Base-by-base conservation (phyloP, 2,329 filamentous ascomycete species). In the Chaetoscypha palmicola region DNA sequence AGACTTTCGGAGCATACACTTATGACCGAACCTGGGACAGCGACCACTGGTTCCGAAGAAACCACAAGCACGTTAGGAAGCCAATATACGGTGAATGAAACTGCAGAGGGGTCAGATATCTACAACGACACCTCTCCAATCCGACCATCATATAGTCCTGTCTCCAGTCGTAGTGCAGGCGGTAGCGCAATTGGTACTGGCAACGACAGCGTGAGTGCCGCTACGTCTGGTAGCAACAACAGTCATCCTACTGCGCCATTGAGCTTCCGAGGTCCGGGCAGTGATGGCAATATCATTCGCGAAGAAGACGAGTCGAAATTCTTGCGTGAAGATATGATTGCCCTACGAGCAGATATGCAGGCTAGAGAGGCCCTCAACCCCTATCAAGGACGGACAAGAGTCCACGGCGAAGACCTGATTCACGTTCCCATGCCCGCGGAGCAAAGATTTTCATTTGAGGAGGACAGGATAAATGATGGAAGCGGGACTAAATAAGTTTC, bases 41-140 rank as follows among this genome's bases (percentile, higher is more conserved):
- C 52, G 42, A n/a, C n/a, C n/a, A 4, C 49, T 44, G 48, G 34
- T 52, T 46, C 63, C 45, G 36, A 61, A 49, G 5, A 62, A 60
- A 4, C 62, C 61, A 23, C 68, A 70, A 54, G 48, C 45, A 77
- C 73, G 2, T 57, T 78, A 5, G 74, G 74, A 16, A 78, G 75
- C 56, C 76, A 78, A 45, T 79, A 68, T 51, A 79, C 75, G 0
- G 68, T 74, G 8, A 70, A 77, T 19, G 72, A 79, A 48, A 31
- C 19, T n/a, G 17, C 30, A 32, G n/a, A n/a, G n/a, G 70, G 72
- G 47, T 35, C 35, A 2, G 48, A 53, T 45, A 31, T 51, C 1
- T 51, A 54, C 20, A 38, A 38, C 5, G 34, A 36, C 14, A 43
- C 46, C 10, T 17, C 33, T 12, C 28, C n/a, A 17, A 41, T n/a